Percentiles rank a stretch among this genome's conserved stretches.
Evolutionary conservation across 192 early-diverging fungal species (phyloP).

Genomic region (Podila clonocystis): DNA sequence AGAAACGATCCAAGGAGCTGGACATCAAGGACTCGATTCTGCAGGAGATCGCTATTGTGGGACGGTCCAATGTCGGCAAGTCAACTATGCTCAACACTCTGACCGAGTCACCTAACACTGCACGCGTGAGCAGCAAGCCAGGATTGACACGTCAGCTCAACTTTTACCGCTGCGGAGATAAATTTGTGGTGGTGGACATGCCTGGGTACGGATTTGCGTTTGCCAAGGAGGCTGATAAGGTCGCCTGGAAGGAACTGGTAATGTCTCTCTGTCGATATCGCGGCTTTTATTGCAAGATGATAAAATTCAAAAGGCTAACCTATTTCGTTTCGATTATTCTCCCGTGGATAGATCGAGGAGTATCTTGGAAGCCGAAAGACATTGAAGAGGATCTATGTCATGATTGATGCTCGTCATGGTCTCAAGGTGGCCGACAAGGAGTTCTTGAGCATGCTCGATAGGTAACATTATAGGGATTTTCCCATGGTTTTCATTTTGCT

Average conservation of each 20-base stretch:
- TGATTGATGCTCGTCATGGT: conserved; percentile 82
- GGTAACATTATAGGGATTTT: conserved; percentile 28
- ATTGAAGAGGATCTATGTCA: conserved; percentile 72
- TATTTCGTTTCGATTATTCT: not conserved
- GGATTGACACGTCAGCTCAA: conserved; percentile 85
- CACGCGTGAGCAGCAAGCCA: conserved; percentile 75
- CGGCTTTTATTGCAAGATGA: not conserved
- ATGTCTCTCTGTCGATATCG: not conserved
- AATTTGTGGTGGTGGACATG: conserved; percentile 81
- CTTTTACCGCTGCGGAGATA: conserved; percentile 72
- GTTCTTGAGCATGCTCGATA: conserved; percentile 62
- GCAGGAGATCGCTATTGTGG: conserved; percentile 53
- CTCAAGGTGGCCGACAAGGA: conserved; percentile 65
- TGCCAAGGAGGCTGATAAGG: conserved; percentile 67
- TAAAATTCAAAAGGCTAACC: not conserved
- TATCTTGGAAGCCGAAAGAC: conserved; percentile 67
- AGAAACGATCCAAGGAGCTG: conserved; percentile 12
- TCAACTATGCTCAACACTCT: conserved; percentile 79
- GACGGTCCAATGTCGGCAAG: conserved; percentile 85
- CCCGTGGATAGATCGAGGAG: conserved; percentile 67
- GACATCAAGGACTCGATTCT: conserved; percentile 33
- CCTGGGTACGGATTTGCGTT: conserved; percentile 87
- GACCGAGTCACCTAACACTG: conserved; percentile 64
- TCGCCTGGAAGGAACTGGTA: conserved; percentile 70
- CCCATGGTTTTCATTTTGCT: not conserved